Evolutionary conservation across 257 asterid species (phyloP).

Genomic region (Fraxinus pennsylvanica): DNA sequence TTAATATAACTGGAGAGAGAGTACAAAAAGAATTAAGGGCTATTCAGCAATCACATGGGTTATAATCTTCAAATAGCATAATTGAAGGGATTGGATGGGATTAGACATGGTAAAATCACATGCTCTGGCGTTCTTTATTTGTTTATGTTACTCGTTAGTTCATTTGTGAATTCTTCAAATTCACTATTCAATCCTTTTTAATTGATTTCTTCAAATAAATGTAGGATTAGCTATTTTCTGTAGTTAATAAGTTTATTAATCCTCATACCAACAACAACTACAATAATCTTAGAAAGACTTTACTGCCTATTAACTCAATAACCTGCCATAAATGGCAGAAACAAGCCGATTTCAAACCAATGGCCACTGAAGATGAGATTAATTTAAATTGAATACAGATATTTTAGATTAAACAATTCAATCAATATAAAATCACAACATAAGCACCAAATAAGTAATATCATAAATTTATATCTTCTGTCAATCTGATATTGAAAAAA

Average conservation of each 20-base stretch:
- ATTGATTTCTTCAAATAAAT: not conserved
- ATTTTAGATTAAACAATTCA: conserved; percentile 3
- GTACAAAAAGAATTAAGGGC: too few relatives aligned
- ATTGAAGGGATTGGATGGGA: too few relatives aligned
- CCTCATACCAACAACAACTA: not conserved
- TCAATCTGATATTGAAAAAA: conserved; percentile 9
- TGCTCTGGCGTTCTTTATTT: too few relatives aligned
- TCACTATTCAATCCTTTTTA: not conserved
- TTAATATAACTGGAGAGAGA: too few relatives aligned
- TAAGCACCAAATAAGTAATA: conserved; percentile 14
- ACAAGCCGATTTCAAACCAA: conserved; percentile 10
- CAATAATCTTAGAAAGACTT: not conserved
- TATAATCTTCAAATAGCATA: too few relatives aligned
- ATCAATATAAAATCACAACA: conserved; percentile 3
- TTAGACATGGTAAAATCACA: too few relatives aligned
- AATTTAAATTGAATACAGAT: conserved; percentile 15
- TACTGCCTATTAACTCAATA: conserved; percentile 2
- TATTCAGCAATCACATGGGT: too few relatives aligned
- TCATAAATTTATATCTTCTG: conserved; percentile 6
- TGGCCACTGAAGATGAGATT: not conserved
- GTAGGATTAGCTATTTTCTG: not conserved
- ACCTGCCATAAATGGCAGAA: conserved; percentile 19
- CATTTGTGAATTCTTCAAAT: not conserved
- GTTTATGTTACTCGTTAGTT: not conserved
- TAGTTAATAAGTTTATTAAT: not conserved